Percentiles rank a stretch among this genome's conserved stretches.
Conservation (phyloP, 2,329 filamentous ascomycete genomes). For the Rhexocercosporidium sp. region DNA sequence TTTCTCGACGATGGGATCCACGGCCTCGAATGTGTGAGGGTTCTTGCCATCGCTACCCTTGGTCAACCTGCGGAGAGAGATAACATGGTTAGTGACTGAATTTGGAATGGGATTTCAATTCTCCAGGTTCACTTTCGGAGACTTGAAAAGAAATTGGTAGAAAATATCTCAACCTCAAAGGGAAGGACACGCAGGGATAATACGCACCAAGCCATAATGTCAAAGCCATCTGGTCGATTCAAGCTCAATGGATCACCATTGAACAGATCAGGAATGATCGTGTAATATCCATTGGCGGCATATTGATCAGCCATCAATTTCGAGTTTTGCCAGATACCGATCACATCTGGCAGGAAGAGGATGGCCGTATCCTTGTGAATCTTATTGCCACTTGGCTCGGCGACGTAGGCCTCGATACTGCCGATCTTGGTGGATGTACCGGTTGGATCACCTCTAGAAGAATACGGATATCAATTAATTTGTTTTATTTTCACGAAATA, state of each 20-base stretch:
- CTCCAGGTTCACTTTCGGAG: neutral
- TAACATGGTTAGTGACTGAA: neutral
- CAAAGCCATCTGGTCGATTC: conserved; percentile 52
- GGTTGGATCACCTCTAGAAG: conserved; percentile 37
- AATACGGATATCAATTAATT: neutral
- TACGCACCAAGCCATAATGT: conserved; percentile 54
- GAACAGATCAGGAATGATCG: conserved; percentile 73
- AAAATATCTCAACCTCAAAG: neutral
- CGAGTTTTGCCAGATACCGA: conserved; percentile 56
- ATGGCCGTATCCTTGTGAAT: conserved; percentile 42
- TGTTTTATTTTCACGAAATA: too few species aligned
- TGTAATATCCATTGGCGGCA: conserved; percentile 63
- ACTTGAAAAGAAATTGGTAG: neutral
- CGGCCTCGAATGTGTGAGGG: conserved; percentile 37
- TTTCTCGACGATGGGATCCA: conserved; percentile 49
- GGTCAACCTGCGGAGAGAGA: conserved; percentile 17
- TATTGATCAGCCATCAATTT: conserved; percentile 75
- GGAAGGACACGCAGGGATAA: too few species aligned
- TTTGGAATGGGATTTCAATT: neutral
- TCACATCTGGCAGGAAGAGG: conserved; percentile 41
- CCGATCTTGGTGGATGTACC: conserved; percentile 39
- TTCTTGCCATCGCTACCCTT: conserved; percentile 41
- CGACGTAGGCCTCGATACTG: conserved; percentile 41
- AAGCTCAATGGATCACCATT: conserved; percentile 65
- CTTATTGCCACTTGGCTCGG: conserved; percentile 35